These are phyloP conservation scores for Talaromyces trachyspermus DNA, from an alignment of 495 filamentous ascomycete species.

Conservation along the genomic window DNA sequence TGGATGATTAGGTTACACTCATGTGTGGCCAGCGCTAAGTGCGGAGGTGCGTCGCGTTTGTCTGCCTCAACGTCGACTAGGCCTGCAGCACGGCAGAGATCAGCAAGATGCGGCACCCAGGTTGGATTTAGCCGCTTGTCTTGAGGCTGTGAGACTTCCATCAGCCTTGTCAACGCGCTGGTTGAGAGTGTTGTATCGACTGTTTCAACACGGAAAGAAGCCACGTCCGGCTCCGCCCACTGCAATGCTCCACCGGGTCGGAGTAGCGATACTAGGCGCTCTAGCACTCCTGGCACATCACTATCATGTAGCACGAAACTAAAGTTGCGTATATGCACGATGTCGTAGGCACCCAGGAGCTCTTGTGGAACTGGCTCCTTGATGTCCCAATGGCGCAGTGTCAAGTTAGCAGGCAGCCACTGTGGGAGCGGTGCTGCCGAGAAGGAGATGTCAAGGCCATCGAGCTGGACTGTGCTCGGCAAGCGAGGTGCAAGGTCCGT, in stretches of 20 bases:
- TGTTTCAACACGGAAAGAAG: conserved; percentile 2
- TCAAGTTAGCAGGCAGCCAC: conserved; percentile 19
- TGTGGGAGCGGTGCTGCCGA: conserved; percentile 14
- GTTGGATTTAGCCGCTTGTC: neutral
- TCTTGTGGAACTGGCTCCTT: conserved; percentile 15
- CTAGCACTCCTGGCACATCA: conserved; percentile 13
- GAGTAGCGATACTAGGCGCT: conserved; percentile 17
- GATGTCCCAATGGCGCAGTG: conserved; percentile 21
- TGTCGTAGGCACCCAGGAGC: conserved; percentile 21
- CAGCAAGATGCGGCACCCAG: neutral
- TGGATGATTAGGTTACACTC: too few species aligned
- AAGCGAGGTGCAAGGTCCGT: conserved; percentile 14
- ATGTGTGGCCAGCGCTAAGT: too few species aligned
- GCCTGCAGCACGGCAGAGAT: neutral
- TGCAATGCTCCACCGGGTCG: conserved; percentile 31
- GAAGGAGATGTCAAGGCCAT: conserved; percentile 22
- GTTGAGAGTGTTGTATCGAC: neutral
- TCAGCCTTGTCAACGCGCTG: conserved; percentile 2
- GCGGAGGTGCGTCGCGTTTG: neutral
- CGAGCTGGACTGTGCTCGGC: conserved; percentile 8
- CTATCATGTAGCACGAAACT: conserved; percentile 17
- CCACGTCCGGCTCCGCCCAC: conserved; percentile 24
- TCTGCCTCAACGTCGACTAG: neutral
- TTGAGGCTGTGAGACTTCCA: neutral
- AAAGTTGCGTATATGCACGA: conserved; percentile 28